Evolutionary conservation across 1,284 basidiomycete species (phyloP).

Genomic region (Amylostereum areolatum): DNA sequence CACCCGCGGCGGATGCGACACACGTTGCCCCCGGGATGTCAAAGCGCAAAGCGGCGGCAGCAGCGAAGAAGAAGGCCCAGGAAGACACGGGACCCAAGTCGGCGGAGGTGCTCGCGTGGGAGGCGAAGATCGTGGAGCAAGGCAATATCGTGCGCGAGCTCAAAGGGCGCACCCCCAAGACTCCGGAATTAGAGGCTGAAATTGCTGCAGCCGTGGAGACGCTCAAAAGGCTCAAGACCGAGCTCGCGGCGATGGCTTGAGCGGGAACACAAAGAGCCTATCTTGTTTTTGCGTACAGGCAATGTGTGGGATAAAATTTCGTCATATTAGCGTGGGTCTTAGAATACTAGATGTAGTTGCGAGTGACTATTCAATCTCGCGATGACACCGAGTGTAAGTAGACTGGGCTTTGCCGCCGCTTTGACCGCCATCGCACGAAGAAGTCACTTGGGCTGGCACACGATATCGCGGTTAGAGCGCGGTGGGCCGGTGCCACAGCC

Average conservation of each 20-base stretch:
- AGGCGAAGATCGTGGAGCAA: conserved; percentile 70
- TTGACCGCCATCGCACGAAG: no score
- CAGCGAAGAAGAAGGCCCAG: conserved; percentile 24
- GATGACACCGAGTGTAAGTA: no score
- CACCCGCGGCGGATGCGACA: conserved; percentile 31
- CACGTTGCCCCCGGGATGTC: conserved; percentile 36
- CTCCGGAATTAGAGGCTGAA: conserved; percentile 48
- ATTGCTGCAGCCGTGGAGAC: conserved; percentile 38
- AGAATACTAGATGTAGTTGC: no score
- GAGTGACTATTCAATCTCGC: no score
- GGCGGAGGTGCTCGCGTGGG: conserved; percentile 56
- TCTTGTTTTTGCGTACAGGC: no score
- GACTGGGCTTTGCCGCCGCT: no score
- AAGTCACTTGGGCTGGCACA: no score
- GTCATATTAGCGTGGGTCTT: no score
- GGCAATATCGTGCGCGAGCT: conserved; percentile 63
- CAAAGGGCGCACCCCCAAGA: conserved; percentile 62
- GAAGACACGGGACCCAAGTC: conserved; percentile 53
- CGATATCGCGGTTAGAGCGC: no score
- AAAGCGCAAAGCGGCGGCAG: conserved; percentile 46
- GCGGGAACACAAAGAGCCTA: no score
- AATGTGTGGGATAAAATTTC: no score
- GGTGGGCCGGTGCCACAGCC: no score
- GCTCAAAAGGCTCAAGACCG: conserved; percentile 54
- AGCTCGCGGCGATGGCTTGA: conserved; percentile 44